Evolutionary conservation across 2,329 filamentous ascomycete genomes (phyloP), one percentile per base, ranked within the genome.

Genomic region (Arthrobotrys musiformis): DNA sequence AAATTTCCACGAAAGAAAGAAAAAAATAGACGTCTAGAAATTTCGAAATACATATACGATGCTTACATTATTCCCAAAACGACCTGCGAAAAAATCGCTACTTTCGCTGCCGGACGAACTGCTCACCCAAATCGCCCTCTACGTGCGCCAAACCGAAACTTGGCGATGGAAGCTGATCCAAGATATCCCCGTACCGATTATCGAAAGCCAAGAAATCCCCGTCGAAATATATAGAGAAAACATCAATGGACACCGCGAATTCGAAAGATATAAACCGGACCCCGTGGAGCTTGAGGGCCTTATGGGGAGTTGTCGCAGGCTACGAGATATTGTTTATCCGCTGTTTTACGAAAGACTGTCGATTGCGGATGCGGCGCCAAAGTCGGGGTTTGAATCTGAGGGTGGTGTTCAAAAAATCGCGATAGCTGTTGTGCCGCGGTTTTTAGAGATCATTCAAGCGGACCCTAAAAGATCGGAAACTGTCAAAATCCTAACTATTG

Each of bases 51-150:
- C n/a, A 50, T 26, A 24, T 9, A 58, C 33, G 19, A 58, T 58
- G 54, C 54, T 58, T 33, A 58, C 54, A 17, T 33, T 58, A 22
- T 58, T 48, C 30, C 62, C 40, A 24, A 28, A 48, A 60, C 37
- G 30, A 9, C 50, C 28, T 13, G 8, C 26, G 28, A 58, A 64
- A 54, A 66, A 50, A 33, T 52, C 56, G 28, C 69, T 74, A 19
- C 70, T 74, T 35, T 67, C 61, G 11, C 70, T 74, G 6, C 70
- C 70, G n/a, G 48, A 61, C 52, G 70, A 74, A 30, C 28, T 74
- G 11, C 35, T 74, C 35, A 52, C 28, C 6, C 54, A 74, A 15
- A 74, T 74, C 40, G 52, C 63, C 13, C 22, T 60, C 30, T 67
- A 62, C 22, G 70, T 74, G 42, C 66, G 66, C 28, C 42, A 61